Evolutionary conservation across 768 basidiomycete genomes (phyloP), one percentile per base, ranked within the genome.

Genomic region (Boletus reticuloceps): DNA sequence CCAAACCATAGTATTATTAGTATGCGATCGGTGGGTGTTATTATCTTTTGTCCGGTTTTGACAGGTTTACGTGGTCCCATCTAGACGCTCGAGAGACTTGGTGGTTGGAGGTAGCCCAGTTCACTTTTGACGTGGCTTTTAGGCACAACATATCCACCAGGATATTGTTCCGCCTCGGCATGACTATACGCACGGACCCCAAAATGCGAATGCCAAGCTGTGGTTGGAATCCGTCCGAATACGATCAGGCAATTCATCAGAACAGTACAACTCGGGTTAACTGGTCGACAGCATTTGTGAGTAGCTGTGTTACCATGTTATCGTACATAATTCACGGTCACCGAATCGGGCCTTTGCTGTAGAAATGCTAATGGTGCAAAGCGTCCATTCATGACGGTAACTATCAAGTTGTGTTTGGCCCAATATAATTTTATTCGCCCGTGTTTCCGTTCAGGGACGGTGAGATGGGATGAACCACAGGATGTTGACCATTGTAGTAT

Each of bases 191-290:
- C 22, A 2, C 27, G 17, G 36, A 25, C 16, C 16, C 16, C 13
- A 14, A 20, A 34, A 12, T 41, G 19, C 12, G 57, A 32, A 49
- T 32, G 48, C 56, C 49, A 62, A 39, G 60, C 60, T 58, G 61
- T 63, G 54, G n/a, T 36, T 31, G 12, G 16, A 37, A 25, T 29
- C 10, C 27, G 5, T 44, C 40, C 11, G 7, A 40, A 19, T 31
- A 9, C 39, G 8, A 13, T 6, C 20, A 22, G 5, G 14, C 12
- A n/a, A 14, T 19, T 39, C 3, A 19, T 38, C 55, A 34, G 6
- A 41, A 46, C 7, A 19, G 29, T 16, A 42, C 34, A 22, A 27
- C 17, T 41, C 27, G 11, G 25, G 16, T 10, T 10, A 12, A 5
- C 17, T 14, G 19, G 8, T 58, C 27, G 37, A 48, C 58, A 48